Conservation (phyloP, 441 rosid species). For the Pelargonium hybrid region DNA sequence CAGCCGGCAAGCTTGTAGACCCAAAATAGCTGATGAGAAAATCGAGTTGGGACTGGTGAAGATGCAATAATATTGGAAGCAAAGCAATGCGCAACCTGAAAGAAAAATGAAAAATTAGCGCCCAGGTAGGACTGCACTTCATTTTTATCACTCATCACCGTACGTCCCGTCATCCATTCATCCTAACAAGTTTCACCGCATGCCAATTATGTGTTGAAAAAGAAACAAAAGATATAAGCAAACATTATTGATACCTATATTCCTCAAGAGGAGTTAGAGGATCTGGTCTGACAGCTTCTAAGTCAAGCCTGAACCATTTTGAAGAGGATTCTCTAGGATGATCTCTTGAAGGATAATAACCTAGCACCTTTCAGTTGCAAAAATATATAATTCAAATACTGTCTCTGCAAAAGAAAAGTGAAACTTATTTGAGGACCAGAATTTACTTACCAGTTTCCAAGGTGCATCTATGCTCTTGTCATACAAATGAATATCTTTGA, state of each 20-base stretch:
- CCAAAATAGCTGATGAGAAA: conserved; percentile 79
- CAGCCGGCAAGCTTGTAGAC: conserved; percentile 34
- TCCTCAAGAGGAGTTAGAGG: conserved; percentile 88
- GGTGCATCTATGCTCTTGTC: conserved; percentile 75
- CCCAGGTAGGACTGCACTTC: neutral
- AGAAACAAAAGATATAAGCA: neutral
- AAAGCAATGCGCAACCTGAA: conserved; percentile 67
- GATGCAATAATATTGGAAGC: conserved; percentile 80
- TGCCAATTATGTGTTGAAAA: too few species aligned
- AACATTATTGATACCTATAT: conserved; percentile 48
- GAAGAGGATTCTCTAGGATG: conserved; percentile 85
- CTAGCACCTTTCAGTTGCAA: conserved; percentile 51
- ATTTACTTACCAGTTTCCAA: conserved; percentile 56
- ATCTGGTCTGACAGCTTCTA: conserved; percentile 90
- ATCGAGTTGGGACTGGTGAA: conserved; percentile 93
- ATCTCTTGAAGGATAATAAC: conserved; percentile 70
- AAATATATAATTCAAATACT: conserved; percentile 18
- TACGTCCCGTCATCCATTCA: too few species aligned
- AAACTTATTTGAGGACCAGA: conserved; percentile 8
- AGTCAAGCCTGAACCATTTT: conserved; percentile 62
- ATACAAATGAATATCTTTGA: conserved; percentile 62
- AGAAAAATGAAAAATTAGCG: conserved; percentile 18
- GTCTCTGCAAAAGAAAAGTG: conserved; percentile 8
- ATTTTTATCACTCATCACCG: neutral
- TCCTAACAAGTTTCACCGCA: too few species aligned